Percentiles rank a stretch among this genome's conserved stretches.
Evolutionary conservation across 2,329 filamentous ascomycete genomes (phyloP).

Genomic region (Amylocarpus encephaloides): DNA sequence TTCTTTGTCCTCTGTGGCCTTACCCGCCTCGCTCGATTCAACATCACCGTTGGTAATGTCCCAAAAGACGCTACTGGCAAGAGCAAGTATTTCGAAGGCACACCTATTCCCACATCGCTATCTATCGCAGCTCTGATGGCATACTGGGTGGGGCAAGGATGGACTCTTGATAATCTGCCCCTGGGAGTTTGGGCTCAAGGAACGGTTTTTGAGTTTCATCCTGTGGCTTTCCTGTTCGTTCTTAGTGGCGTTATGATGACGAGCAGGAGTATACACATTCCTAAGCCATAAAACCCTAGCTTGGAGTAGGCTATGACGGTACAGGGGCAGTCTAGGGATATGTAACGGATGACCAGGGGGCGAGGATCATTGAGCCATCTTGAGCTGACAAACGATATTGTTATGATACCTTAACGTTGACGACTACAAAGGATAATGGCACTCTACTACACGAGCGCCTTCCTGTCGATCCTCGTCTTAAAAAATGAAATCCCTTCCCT

Average conservation of each 20-base stretch:
- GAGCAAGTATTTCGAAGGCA: slow-evolving; percentile 93
- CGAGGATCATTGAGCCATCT: no score
- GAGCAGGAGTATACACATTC: slow-evolving; percentile 89
- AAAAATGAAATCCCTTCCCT: no score
- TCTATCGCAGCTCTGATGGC: slow-evolving; percentile 78
- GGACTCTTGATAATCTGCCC: slow-evolving; percentile 74
- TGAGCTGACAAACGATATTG: not conserved
- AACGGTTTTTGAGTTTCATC: slow-evolving; percentile 74
- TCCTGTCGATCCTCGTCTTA: not conserved
- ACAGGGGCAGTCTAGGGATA: not conserved
- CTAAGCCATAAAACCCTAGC: slow-evolving; percentile 60
- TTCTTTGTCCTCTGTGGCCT: slow-evolving; percentile 95
- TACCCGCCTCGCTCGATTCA: slow-evolving; percentile 91
- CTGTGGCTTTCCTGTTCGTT: slow-evolving; percentile 72
- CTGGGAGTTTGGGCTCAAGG: slow-evolving; percentile 63
- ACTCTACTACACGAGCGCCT: not conserved
- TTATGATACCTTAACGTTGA: not conserved
- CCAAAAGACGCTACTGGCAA: slow-evolving; percentile 92
- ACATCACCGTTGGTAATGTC: slow-evolving; percentile 83
- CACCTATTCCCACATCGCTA: slow-evolving; percentile 87
- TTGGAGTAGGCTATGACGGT: not conserved
- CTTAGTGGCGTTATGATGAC: slow-evolving; percentile 92
- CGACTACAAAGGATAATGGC: not conserved
- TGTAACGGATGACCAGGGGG: no score
- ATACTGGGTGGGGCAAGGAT: slow-evolving; percentile 77